Percentiles rank a stretch among this genome's conserved stretches.
phyloP scores from a whole-genome alignment of 1,284 basidiomycete genomes.

The Ganoderma multipileum region DNA sequence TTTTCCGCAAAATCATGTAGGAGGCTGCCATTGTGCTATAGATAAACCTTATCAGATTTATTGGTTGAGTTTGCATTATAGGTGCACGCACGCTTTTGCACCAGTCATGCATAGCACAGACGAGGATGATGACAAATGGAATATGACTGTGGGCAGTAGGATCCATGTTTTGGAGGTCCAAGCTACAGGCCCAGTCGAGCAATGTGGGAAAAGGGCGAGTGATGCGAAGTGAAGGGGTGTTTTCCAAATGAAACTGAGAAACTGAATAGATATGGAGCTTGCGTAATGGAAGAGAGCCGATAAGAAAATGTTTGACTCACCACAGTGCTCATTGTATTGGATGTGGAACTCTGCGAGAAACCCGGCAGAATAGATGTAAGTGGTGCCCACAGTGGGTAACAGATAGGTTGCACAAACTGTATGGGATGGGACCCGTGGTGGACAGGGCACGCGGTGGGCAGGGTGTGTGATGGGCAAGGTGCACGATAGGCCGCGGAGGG shows the following conservation, averaged over 20 bases:
- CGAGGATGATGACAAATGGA: slow-evolving; percentile 87
- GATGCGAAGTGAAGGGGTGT: slow-evolving; percentile 83
- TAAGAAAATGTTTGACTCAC: slow-evolving; percentile 51
- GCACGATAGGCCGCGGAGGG: too few species aligned
- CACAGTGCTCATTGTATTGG: slow-evolving; percentile 86
- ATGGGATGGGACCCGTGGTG: too few species aligned
- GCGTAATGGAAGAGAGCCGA: not conserved
- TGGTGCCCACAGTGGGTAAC: too few species aligned
- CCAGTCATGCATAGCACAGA: slow-evolving; percentile 86
- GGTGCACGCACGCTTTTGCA: slow-evolving; percentile 60
- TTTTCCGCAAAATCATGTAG: slow-evolving; percentile 77
- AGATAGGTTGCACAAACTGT: too few species aligned
- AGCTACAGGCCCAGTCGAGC: slow-evolving; percentile 69
- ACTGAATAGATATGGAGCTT: slow-evolving; percentile 27
- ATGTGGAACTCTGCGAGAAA: slow-evolving; percentile 90
- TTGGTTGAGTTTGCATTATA: not conserved
- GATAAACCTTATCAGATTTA: not conserved
- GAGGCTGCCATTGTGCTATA: slow-evolving; percentile 68
- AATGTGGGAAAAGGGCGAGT: slow-evolving; percentile 89
- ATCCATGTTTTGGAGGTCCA: slow-evolving; percentile 82
- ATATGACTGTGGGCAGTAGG: slow-evolving; percentile 87
- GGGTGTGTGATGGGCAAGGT: too few species aligned
- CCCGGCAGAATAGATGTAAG: slow-evolving; percentile 83
- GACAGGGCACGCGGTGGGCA: too few species aligned
- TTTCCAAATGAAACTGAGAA: slow-evolving; percentile 42